Conservation (phyloP, 2,329 filamentous ascomycete genomes). For the Diplodia intermedia region DNA sequence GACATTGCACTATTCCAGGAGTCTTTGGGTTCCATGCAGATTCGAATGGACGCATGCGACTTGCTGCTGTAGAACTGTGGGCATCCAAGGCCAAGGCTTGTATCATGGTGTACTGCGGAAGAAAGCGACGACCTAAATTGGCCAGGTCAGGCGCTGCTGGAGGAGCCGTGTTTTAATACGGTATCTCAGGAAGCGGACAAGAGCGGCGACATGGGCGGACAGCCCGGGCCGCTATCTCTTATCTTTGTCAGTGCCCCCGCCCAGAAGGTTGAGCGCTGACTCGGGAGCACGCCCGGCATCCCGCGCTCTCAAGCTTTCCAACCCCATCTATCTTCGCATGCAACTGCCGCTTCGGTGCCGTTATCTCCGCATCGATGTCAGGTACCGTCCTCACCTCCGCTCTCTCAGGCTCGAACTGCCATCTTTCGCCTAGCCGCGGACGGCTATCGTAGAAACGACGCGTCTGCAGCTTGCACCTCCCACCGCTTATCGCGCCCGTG, state of each 20-base stretch:
- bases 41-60: too few species aligned
- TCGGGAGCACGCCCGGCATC: background rate
- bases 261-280: background rate
- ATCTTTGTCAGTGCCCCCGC: background rate
- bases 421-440: conserved; percentile 8
- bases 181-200: background rate
- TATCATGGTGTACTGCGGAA: too few species aligned
- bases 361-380: conserved; percentile 24
- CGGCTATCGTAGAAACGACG: conserved; percentile 1
- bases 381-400: conserved; percentile 8
- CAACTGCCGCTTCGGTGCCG: conserved; percentile 3
- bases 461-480: background rate
- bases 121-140: background rate
- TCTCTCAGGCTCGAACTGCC: background rate
- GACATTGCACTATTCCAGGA: too few species aligned
- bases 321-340: conserved; percentile 12
- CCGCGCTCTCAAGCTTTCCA: conserved; percentile 13
- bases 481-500: conserved; percentile 1
- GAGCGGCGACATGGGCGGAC: background rate
- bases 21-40: too few species aligned
- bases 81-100: too few species aligned
- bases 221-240: background rate
- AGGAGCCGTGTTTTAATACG: background rate
- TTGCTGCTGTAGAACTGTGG: too few species aligned
- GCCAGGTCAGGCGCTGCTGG: background rate